Evolutionary conservation across 805 yeast species (phyloP).

Genomic region (Metschnikowia reukaufii): DNA sequence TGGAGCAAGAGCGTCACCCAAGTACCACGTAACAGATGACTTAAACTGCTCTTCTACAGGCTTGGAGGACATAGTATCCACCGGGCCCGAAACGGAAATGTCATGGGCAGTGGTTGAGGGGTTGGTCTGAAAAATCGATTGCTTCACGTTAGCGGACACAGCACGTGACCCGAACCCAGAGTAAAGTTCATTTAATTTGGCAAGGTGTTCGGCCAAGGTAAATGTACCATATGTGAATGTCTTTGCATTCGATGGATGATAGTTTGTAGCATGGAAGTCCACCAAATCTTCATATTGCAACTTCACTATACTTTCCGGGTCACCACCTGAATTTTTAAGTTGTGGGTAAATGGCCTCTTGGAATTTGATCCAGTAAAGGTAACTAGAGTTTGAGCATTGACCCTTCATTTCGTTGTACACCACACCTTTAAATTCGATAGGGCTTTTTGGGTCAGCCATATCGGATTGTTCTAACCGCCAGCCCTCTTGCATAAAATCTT

Average conservation of each 20-base stretch:
- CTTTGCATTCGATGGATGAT: conserved; percentile 87
- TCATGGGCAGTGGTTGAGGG: conserved; percentile 9
- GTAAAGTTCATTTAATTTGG: conserved; percentile 53
- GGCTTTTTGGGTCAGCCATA: conserved; percentile 55
- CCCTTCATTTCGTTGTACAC: conserved; percentile 99
- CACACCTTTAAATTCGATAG: conserved; percentile 85
- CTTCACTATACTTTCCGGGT: conserved; percentile 76
- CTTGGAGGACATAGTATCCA: conserved; percentile 52
- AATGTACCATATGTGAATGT: conserved; percentile 87
- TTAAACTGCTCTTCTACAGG: conserved; percentile 77
- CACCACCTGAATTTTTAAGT: conserved; percentile 90
- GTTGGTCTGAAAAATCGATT: conserved; percentile 46
- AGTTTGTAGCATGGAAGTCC: conserved; percentile 70
- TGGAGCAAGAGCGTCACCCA: conserved; percentile 67
- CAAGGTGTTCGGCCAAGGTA: conserved; percentile 60
- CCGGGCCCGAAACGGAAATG: conserved; percentile 61
- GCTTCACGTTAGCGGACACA: conserved; percentile 28
- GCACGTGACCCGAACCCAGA: conserved; percentile 52
- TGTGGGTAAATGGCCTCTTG: conserved; percentile 83
- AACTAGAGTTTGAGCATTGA: conserved; percentile 85
- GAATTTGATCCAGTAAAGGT: conserved; percentile 79
- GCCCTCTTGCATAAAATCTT: conserved; percentile 93
- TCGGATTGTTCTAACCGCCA: conserved; percentile 88
- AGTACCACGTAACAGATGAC: conserved; percentile 83
- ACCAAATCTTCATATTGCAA: conserved; percentile 72